phyloP scores from a whole-genome alignment of 768 basidiomycete species.

The Trametes villosa region DNA sequence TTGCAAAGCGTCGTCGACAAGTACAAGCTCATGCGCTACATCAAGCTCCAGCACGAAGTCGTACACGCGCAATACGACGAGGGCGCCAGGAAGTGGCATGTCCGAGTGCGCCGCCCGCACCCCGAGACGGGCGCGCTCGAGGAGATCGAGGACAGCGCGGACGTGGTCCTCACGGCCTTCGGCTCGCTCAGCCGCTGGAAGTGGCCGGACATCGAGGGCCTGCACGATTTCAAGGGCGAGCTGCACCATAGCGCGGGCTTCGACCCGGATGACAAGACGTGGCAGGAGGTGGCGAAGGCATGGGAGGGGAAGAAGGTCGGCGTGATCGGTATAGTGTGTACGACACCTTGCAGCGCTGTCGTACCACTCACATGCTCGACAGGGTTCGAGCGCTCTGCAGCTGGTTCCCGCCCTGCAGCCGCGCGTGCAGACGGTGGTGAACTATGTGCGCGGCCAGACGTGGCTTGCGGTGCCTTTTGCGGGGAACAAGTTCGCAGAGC shows the following conservation, averaged over 20 bases:
- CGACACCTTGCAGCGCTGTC: not conserved
- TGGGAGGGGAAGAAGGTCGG: conserved; percentile 60
- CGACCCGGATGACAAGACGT: conserved; percentile 44
- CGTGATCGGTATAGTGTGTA: conserved; percentile 58
- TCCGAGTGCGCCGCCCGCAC: conserved; percentile 43
- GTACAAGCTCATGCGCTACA: conserved; percentile 55
- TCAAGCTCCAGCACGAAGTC: conserved; percentile 60
- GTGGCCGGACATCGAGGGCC: conserved; percentile 68
- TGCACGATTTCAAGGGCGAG: conserved; percentile 58
- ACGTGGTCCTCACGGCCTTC: conserved; percentile 60
- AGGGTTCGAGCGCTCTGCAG: conserved; percentile 69
- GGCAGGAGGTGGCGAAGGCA: conserved; percentile 49
- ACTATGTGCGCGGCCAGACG: conserved; percentile 63
- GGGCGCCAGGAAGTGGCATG: conserved; percentile 56
- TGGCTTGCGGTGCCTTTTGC: conserved; percentile 57
- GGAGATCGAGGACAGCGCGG: conserved; percentile 55
- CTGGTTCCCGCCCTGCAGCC: conserved; percentile 62
- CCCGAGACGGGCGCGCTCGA: conserved; percentile 15
- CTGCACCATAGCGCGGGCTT: conserved; percentile 69
- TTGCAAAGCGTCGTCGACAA: conserved; percentile 58
- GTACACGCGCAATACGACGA: conserved; percentile 55
- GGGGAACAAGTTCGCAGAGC: conserved; percentile 42
- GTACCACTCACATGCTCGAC: not conserved
- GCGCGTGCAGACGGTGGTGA: conserved; percentile 50
- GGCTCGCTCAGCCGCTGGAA: conserved; percentile 61